These are phyloP conservation scores for Metschnikowia kunwiensis DNA, from an alignment of 805 yeast species.

Conservation along the genomic window DNA sequence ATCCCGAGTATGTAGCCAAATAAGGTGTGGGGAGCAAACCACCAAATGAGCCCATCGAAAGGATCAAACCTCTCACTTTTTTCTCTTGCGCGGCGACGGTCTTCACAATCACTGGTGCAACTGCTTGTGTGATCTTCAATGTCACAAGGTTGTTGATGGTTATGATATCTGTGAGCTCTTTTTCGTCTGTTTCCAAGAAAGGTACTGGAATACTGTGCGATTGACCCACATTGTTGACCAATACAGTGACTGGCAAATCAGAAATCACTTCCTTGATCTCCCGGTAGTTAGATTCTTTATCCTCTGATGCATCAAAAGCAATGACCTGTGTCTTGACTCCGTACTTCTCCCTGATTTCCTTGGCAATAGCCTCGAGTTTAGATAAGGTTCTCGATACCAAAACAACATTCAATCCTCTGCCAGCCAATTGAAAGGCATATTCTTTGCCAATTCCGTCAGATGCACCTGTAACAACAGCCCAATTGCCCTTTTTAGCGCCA, in stretches of 20 bases:
- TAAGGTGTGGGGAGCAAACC: constrained; percentile 91
- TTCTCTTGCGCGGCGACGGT: constrained; percentile 44
- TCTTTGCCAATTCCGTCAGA: constrained; percentile 98
- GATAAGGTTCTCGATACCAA: constrained; percentile 80
- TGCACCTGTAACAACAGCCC: constrained; percentile 98
- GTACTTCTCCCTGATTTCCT: constrained; percentile 58
- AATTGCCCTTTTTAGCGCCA: constrained; percentile 68
- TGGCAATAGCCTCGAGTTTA: constrained; percentile 65
- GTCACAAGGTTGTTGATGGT: constrained; percentile 85
- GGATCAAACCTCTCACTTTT: constrained; percentile 63
- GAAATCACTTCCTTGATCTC: constrained; percentile 45
- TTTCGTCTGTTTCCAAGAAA: constrained; percentile 71
- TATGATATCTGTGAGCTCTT: constrained; percentile 76
- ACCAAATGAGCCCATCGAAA: constrained; percentile 97
- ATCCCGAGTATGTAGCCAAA: constrained; percentile 92
- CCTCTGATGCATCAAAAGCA: constrained; percentile 76
- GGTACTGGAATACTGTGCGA: constrained; percentile 96
- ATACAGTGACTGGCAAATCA: constrained; percentile 62
- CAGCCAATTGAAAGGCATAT: constrained; percentile 80
- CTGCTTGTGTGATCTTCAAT: constrained; percentile 74
- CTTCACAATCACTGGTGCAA: constrained; percentile 64
- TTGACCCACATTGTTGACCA: constrained; percentile 91
- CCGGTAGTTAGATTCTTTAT: constrained; percentile 54
- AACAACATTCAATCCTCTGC: constrained; percentile 76
- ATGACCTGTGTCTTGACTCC: constrained; percentile 60